These are phyloP conservation scores for Styphnolobium japonicum DNA, from an alignment of 306 rosid species.

Conservation along the genomic window DNA sequence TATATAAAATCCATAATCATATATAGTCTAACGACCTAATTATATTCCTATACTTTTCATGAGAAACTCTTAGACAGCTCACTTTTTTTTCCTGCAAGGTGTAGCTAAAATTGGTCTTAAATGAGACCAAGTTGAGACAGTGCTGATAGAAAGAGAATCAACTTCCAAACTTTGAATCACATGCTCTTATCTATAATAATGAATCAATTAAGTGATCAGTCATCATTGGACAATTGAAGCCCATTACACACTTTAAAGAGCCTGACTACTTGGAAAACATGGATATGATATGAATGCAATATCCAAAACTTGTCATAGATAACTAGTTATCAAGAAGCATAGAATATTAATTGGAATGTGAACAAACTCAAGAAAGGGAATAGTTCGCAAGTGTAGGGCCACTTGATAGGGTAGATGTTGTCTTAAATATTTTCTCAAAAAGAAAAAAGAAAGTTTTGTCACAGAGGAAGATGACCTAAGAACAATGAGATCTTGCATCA, in stretches of 20 bases:
- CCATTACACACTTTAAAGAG: too few relatives aligned
- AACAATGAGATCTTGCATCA: not conserved
- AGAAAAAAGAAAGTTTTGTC: not conserved
- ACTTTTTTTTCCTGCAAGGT: not conserved
- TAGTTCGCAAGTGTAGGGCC: slow-evolving; percentile 5
- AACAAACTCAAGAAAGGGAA: not conserved
- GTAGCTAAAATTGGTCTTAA: not conserved
- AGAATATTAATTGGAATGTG: too few relatives aligned
- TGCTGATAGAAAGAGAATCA: not conserved
- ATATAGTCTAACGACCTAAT: not conserved
- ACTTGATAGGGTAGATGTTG: slow-evolving; percentile 4
- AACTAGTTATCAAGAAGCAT: too few relatives aligned
- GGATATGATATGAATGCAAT: not conserved
- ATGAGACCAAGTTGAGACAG: too few relatives aligned
- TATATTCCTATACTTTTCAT: not conserved
- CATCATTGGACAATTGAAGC: too few relatives aligned
- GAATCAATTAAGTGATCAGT: not conserved
- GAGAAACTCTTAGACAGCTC: too few relatives aligned
- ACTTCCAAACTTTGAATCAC: not conserved
- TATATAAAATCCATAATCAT: not conserved
- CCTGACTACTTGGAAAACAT: not conserved
- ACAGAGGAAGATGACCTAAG: not conserved
- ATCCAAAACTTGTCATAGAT: not conserved
- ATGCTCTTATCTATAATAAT: not conserved
- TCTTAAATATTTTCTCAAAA: not conserved